phyloP scores from a whole-genome alignment of 192 early-diverging fungal genomes.

The Rhizoclosmatium globosum region DNA sequence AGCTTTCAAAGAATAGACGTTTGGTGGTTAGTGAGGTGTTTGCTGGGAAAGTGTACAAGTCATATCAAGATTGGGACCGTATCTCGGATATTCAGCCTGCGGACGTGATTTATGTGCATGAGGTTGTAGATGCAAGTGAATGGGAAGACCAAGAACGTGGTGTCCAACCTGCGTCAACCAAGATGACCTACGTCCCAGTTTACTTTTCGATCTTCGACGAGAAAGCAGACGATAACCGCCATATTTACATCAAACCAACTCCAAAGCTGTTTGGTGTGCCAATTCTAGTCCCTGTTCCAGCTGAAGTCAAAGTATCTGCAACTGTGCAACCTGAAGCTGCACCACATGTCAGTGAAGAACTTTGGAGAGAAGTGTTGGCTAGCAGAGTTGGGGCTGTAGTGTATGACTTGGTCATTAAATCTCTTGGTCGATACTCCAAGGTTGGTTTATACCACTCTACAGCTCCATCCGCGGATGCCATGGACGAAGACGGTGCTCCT shows the following conservation, averaged over 20 bases:
- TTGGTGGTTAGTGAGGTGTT: constrained; percentile 64
- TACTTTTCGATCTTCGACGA: constrained; percentile 12
- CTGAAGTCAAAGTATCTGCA: constrained; percentile 10
- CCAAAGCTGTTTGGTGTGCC: constrained; percentile 33
- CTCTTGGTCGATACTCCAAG: constrained; percentile 35
- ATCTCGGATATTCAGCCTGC: constrained; percentile 44
- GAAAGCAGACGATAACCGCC: neutral
- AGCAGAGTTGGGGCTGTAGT: constrained; percentile 27
- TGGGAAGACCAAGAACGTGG: constrained; percentile 26
- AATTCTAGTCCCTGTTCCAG: constrained; percentile 31
- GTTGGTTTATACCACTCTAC: constrained; percentile 19
- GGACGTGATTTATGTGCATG: constrained; percentile 47
- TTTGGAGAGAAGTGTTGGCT: constrained; percentile 5
- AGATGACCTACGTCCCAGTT: constrained; percentile 29
- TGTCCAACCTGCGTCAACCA: constrained; percentile 1
- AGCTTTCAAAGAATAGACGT: constrained; percentile 8
- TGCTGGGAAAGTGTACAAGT: constrained; percentile 61
- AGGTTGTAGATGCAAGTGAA: constrained; percentile 35
- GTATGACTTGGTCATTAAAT: constrained; percentile 39
- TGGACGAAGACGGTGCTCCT: neutral
- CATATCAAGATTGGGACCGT: constrained; percentile 59
- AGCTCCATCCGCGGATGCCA: neutral
- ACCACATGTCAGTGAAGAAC: neutral
- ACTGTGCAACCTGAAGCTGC: constrained; percentile 1
- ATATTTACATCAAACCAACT: neutral